These are phyloP conservation scores for Cryphonectria carpinicola DNA, from an alignment of 2,329 filamentous ascomycete species.

Conservation along the genomic window DNA sequence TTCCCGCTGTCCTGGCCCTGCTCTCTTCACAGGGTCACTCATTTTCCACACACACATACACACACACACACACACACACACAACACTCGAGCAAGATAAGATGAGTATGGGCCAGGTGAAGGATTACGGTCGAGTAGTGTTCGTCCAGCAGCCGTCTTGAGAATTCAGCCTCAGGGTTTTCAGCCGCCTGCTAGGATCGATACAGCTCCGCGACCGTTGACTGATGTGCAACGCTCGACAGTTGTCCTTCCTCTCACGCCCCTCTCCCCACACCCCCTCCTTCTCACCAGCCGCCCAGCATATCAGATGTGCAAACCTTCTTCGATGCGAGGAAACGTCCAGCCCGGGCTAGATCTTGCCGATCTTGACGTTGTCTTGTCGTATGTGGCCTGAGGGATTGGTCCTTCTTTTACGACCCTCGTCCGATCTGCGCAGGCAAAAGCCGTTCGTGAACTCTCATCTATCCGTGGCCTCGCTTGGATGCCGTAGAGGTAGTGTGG, in stretches of 20 bases:
- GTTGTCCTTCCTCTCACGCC: neutral
- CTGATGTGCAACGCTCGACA: conserved; percentile 2
- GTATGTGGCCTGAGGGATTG: neutral
- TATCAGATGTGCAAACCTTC: neutral
- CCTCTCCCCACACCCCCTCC: too few relatives aligned
- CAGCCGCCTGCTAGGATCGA: neutral
- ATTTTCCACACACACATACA: neutral
- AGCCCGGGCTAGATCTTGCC: conserved; percentile 5
- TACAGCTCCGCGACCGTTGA: neutral
- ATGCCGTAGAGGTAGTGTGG: conserved; percentile 10
- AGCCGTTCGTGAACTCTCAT: neutral
- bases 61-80: too few relatives aligned
- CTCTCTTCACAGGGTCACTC: neutral
- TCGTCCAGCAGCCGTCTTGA: neutral
- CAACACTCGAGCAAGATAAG: neutral
- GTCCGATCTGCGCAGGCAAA: neutral
- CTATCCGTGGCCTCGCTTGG: conserved; percentile 6
- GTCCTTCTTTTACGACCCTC: neutral
- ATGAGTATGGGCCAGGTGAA: neutral
- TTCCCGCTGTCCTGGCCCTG: neutral
- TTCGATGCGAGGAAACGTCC: neutral
- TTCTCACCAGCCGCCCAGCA: neutral
- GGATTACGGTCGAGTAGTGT: neutral
- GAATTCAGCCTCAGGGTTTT: neutral
- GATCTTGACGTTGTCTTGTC: conserved; percentile 3